Percentiles rank a stretch among this genome's conserved stretches.
Evolutionary conservation across 2,329 filamentous ascomycete species (phyloP).

Genomic region (Reticulascus tulasneorum): DNA sequence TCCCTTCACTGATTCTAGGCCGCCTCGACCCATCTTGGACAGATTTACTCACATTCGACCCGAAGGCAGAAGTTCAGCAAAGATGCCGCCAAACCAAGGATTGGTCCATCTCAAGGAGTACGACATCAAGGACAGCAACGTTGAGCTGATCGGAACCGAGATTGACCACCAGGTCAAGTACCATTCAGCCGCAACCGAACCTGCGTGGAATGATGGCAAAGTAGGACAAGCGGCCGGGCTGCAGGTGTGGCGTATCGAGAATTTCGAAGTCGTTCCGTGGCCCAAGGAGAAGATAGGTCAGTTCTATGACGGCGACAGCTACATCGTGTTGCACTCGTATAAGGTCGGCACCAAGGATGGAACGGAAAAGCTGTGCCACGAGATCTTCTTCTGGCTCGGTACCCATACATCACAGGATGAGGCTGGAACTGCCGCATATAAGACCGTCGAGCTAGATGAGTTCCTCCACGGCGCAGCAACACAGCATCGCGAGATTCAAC

Average conservation of each 20-base stretch:
- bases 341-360: constrained; percentile 42
- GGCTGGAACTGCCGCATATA: constrained; percentile 65
- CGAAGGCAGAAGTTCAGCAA: constrained; percentile 9
- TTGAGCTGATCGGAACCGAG: constrained; percentile 59
- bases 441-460: constrained; percentile 67
- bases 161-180: constrained; percentile 67
- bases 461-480: constrained; percentile 58
- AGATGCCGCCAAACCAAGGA: constrained; percentile 59
- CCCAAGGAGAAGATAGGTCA: constrained; percentile 52
- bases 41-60: not conserved
- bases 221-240: constrained; percentile 53
- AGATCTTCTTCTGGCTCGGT: constrained; percentile 69
- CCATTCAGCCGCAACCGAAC: constrained; percentile 60
- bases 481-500: constrained; percentile 63
- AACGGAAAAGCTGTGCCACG: constrained; percentile 48
- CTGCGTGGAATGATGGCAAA: constrained; percentile 60
- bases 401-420: constrained; percentile 64
- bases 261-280: constrained; percentile 62
- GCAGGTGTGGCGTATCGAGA: constrained; percentile 62
- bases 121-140: constrained; percentile 65
- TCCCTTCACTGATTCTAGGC: no score
- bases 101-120: constrained; percentile 61
- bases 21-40: no score
- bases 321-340: constrained; percentile 60
- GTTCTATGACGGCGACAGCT: constrained; percentile 67